A percentile compares a stretch with the other conserved stretches of the same genome.
phyloP scores from a whole-genome alignment of 169 alveolate genomes.

The Plasmodium malariae region DNA sequence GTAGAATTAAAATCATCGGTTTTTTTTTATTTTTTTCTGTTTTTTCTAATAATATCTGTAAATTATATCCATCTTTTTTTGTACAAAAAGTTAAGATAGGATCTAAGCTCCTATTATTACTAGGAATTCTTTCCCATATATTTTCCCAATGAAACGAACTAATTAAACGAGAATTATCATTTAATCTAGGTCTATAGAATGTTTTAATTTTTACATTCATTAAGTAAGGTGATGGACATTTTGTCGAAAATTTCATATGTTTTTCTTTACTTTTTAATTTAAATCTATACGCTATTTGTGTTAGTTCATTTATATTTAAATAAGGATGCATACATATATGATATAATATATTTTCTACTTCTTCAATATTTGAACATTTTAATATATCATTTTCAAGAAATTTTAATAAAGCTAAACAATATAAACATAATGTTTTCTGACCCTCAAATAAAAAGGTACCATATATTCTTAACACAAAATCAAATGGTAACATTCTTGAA shows the following conservation, averaged over 20 bases:
- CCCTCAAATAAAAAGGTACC: slow-evolving; percentile 86
- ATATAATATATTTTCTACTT: slow-evolving; percentile 82
- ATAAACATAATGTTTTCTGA: slow-evolving; percentile 81
- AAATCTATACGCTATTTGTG: slow-evolving; percentile 84
- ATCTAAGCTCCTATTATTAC: slow-evolving; percentile 46
- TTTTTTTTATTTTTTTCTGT: slow-evolving; percentile 72
- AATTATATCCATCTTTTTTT: slow-evolving; percentile 56
- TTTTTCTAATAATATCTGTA: slow-evolving; percentile 31
- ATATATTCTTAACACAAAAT: slow-evolving; percentile 81
- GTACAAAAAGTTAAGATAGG: slow-evolving; percentile 39
- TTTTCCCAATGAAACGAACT: slow-evolving; percentile 83
- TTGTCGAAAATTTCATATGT: slow-evolving; percentile 68
- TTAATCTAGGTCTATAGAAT: slow-evolving; percentile 84
- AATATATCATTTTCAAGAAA: slow-evolving; percentile 75
- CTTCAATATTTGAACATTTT: slow-evolving; percentile 78
- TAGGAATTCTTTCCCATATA: slow-evolving; percentile 81
- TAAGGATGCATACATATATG: slow-evolving; percentile 80
- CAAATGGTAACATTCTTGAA: slow-evolving; percentile 84
- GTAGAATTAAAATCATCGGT: slow-evolving; percentile 64
- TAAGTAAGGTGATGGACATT: slow-evolving; percentile 80
- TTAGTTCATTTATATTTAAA: slow-evolving; percentile 79
- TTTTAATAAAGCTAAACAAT: slow-evolving; percentile 82
- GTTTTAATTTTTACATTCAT: slow-evolving; percentile 83
- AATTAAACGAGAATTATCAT: slow-evolving; percentile 71
- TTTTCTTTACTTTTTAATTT: slow-evolving; percentile 79